Base-by-base conservation (phyloP, 2,329 filamentous ascomycete species). In the Neodidymelliopsis sp. region DNA sequence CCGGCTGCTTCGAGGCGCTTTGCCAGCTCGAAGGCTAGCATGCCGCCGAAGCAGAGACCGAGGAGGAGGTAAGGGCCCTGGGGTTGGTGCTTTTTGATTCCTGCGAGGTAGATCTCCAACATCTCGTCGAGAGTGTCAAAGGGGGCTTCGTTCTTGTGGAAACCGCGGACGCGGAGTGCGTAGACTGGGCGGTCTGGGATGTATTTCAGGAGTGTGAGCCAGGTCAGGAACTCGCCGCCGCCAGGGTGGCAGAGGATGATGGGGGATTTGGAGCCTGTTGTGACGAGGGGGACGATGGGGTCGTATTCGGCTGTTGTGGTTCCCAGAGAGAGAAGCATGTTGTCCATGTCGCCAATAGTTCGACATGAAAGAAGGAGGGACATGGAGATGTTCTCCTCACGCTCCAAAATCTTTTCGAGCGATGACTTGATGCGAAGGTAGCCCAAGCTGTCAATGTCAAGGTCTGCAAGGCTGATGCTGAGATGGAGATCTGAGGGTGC, bases 41-140 rank as follows among this genome's bases (percentile, higher is more conserved):
- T 79, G 0, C 69, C 56, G 3, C 81, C 80, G 56, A 77, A 82
- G 9, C 72, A 78, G 54, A 82, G 82, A 0, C 81, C 81, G 0
- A 77, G 75, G 0, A 84, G 57, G 0, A 75, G 75, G 53, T 84
- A 84, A 0, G 80, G 80, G 0, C 81, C 80, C 0, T 64, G 13
- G 0, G 80, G 79, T 47, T 84, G 81, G 1, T 49, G 52, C 4
- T 43, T 19, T 12, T 71, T 72, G 36, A 83, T 75, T 0, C 73
- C 72, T 0, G 44, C 30, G 8, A 67, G 53, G 57, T 83, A 84
- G 0, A 60, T 72, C 1, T 61, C 49, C 2, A 79, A 63, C 1
- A 70, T 62, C 38, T 83, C 77, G 0, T 57, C 42, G 11, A 82
- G 64, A 22, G 47, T 62, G 0, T 35, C 44, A 60, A 81, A 80